These are phyloP conservation scores for Scutellaria minor DNA, from an alignment of 257 asterid species.

Conservation along the genomic window DNA sequence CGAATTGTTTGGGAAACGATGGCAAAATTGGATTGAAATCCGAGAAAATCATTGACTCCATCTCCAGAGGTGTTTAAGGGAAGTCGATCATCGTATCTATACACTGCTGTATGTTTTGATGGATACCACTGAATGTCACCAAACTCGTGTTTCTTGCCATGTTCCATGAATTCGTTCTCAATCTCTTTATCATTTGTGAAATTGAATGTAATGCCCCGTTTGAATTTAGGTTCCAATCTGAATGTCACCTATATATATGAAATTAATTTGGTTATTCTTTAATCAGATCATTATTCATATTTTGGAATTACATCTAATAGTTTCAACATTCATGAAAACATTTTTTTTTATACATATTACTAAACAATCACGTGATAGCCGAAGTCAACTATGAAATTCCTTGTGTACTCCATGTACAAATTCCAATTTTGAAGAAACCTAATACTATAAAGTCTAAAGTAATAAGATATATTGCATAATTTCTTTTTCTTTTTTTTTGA, in stretches of 20 bases:
- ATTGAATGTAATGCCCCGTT: constrained; percentile 66
- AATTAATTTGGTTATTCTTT: not conserved
- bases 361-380: too few relatives aligned
- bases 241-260: constrained; percentile 57
- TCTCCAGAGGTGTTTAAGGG: constrained; percentile 59
- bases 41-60: constrained; percentile 70
- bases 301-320: too few relatives aligned
- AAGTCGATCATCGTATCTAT: constrained; percentile 70
- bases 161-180: constrained; percentile 61
- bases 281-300: too few relatives aligned
- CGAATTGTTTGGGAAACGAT: constrained; percentile 53
- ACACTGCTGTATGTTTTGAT: constrained; percentile 65
- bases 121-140: constrained; percentile 96
- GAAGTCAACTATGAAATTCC: too few relatives aligned
- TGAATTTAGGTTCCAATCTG: constrained; percentile 66
- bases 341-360: too few relatives aligned
- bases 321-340: too few relatives aligned
- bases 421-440: too few relatives aligned
- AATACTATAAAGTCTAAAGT: too few relatives aligned
- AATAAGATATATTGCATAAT: too few relatives aligned
- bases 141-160: constrained; percentile 68
- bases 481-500: too few relatives aligned
- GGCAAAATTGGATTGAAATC: constrained; percentile 70
- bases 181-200: constrained; percentile 58
- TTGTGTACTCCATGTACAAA: too few relatives aligned